These are phyloP conservation scores for Cucumis melo DNA, from an alignment of 306 rosid genomes.

Conservation along the genomic window DNA sequence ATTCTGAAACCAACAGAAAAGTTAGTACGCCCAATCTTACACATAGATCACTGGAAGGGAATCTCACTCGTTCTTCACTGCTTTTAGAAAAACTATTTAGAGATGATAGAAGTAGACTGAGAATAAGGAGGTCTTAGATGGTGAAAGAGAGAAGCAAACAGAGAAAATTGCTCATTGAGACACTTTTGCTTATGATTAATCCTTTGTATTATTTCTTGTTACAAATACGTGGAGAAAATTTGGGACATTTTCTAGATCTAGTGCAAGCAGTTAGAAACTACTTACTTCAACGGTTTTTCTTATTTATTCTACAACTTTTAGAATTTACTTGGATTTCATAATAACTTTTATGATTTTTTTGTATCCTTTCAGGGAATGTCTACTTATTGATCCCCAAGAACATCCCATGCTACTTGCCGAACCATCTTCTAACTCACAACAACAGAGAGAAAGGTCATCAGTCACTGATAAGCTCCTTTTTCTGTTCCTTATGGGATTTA, in stretches of 20 bases:
- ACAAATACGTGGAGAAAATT: background rate
- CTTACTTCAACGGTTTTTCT: background rate
- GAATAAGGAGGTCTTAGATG: background rate
- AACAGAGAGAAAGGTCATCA: conserved; percentile 77
- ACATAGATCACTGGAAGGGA: background rate
- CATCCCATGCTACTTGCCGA: conserved; percentile 99
- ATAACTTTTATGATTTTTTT: background rate
- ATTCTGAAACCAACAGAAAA: background rate
- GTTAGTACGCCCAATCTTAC: background rate
- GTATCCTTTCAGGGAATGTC: conserved; percentile 56
- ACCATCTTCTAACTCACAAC: conserved; percentile 80
- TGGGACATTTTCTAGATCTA: background rate
- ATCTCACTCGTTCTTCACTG: background rate
- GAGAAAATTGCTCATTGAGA: background rate
- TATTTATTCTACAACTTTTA: background rate
- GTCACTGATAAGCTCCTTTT: background rate
- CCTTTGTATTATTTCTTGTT: background rate
- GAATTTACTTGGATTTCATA: background rate
- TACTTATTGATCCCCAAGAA: conserved; percentile 83
- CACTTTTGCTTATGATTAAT: background rate
- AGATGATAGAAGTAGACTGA: background rate
- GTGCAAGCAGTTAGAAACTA: background rate
- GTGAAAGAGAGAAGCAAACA: background rate
- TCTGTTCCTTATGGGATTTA: background rate
- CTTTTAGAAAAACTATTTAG: background rate